Percentiles rank a stretch among this genome's conserved stretches.
These are phyloP conservation scores for Coix lacrymajobi DNA, from an alignment of 176 grass and related monocot genomes.

Conservation along the genomic window DNA sequence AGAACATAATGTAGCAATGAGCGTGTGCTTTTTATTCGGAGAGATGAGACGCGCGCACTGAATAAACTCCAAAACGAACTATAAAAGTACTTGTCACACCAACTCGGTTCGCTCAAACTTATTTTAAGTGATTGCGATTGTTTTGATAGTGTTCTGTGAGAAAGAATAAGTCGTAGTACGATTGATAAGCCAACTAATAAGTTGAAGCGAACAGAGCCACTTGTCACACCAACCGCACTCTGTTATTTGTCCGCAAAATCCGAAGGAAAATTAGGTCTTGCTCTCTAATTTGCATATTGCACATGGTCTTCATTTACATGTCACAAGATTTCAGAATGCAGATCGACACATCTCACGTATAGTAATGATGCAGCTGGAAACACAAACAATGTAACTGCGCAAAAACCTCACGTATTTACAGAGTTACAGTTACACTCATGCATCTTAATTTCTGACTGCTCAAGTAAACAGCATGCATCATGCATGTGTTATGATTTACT, in stretches of 20 bases:
- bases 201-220: no score
- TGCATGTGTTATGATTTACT: neutral
- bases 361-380: neutral
- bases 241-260: neutral
- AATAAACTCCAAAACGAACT: neutral
- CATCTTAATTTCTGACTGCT: neutral
- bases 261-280: neutral
- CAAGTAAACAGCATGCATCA: neutral
- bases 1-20: neutral
- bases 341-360: neutral
- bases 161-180: no score
- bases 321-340: neutral
- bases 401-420: conserved; percentile 15
- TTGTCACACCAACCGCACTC: no score
- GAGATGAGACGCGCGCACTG: neutral
- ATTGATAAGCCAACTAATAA: no score
- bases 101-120: no score
- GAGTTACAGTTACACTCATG: neutral
- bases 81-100: neutral
- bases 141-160: no score
- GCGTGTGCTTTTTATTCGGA: neutral
- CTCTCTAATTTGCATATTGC: neutral
- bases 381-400: neutral
- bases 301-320: neutral
- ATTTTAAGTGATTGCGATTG: no score